phyloP scores from a whole-genome alignment of 2,329 filamentous ascomycete species.

The Xylariaceae sp. region DNA sequence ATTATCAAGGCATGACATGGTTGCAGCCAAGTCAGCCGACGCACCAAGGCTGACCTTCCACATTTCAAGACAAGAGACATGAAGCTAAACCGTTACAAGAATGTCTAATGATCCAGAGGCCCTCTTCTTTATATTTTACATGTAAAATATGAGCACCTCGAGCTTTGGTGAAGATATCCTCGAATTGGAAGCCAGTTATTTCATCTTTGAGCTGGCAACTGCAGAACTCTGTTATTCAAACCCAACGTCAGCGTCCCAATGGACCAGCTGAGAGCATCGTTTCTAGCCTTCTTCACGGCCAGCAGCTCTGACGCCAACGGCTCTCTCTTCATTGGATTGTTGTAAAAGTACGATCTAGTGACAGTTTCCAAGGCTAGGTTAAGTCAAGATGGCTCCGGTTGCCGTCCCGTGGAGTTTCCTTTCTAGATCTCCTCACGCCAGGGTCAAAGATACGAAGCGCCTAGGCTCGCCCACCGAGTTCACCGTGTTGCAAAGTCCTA shows the following conservation, averaged over 20 bases:
- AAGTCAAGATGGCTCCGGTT: neutral
- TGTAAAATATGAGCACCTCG: too few relatives aligned
- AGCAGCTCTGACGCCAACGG: neutral
- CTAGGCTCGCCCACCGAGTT: neutral
- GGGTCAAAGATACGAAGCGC: neutral
- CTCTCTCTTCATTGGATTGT: neutral
- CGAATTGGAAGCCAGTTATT: conserved; percentile 22
- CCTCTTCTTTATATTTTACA: conserved; percentile 4
- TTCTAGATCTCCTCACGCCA: neutral
- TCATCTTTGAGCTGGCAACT: neutral
- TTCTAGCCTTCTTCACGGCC: neutral
- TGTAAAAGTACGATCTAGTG: neutral
- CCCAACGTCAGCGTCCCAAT: neutral
- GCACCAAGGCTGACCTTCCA: conserved; percentile 29
- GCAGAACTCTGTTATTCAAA: neutral
- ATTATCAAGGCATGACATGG: conserved; percentile 11
- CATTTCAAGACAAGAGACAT: conserved; percentile 7
- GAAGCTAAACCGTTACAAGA: conserved; percentile 37
- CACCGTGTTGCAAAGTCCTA: conserved; percentile 15
- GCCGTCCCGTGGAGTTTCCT: neutral
- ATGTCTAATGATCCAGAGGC: conserved; percentile 32
- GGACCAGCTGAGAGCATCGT: neutral
- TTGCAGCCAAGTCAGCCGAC: conserved; percentile 24
- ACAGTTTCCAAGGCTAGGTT: neutral
- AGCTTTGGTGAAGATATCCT: conserved; percentile 9